Conservation (phyloP, 139 green algal genomes). For the Auxenochlorella pyrenoidosa region DNA sequence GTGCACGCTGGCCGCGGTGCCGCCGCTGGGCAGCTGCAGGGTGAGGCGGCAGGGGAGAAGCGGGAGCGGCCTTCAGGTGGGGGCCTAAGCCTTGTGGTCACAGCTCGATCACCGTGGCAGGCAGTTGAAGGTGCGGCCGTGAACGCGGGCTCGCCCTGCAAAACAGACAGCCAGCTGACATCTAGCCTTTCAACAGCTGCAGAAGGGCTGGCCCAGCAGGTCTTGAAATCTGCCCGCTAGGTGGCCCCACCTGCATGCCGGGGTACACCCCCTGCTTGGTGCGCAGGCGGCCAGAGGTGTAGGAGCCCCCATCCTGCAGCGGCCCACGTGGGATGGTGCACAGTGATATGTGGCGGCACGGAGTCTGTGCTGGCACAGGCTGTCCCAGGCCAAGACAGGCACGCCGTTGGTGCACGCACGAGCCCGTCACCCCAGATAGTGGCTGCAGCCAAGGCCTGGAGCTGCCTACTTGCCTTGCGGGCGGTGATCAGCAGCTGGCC, state of each 20-base stretch:
- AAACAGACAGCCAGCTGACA: too few relatives aligned
- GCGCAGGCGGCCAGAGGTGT: neutral
- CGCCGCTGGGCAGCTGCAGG: neutral
- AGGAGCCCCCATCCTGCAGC: neutral
- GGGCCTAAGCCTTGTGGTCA: too few relatives aligned
- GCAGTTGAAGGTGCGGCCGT: too few relatives aligned
- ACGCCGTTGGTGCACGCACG: neutral
- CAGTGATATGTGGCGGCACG: neutral
- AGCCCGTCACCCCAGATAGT: too few relatives aligned
- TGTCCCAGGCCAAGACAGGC: neutral
- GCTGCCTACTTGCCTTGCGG: neutral
- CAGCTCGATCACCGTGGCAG: too few relatives aligned
- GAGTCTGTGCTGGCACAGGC: neutral
- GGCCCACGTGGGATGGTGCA: neutral
- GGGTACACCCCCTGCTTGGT: neutral
- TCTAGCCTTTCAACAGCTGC: too few relatives aligned
- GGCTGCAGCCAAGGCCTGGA: too few relatives aligned
- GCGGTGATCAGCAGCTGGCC: neutral
- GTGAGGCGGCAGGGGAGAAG: neutral
- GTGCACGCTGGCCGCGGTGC: neutral
- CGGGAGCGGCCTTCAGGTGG: too few relatives aligned
- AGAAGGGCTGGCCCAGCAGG: neutral
- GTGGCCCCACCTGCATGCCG: slow-evolving; percentile 5
- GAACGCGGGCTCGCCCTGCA: too few relatives aligned
- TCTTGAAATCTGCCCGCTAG: too few relatives aligned